Base-by-base conservation (phyloP, 768 basidiomycete species). In the Phanerochaete sordida region DNA sequence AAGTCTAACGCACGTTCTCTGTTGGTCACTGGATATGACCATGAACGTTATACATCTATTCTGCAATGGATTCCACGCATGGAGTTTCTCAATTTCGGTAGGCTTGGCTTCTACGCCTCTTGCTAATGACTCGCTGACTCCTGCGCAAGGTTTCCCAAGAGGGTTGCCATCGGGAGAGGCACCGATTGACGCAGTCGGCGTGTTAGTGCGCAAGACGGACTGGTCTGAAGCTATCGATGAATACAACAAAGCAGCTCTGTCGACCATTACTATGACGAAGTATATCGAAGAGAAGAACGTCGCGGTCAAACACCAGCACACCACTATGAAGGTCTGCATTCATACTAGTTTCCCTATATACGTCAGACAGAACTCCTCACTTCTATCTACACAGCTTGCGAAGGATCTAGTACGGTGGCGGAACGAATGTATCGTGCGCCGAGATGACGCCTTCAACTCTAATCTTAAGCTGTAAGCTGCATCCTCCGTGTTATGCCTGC, bases 191-290 rank as follows among this genome's bases (percentile, higher is more conserved):
- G 11, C 39, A 12, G 39, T 43, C 4, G 39, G 11, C 30, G 23
- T 49, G 2, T 28, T 50, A 39, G 31, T 48, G 11, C 53, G 59
- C 15, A 60, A 30, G 35, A 33, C 13, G 5, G 55, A 56, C 15
- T 70, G 66, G 68, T 3, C 51, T 16, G 23, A 46, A 21, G 66
- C 67, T 9, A 27, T 62, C n/a, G 58, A 66, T 57, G 68, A 68
- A 52, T 65, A 55, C 55, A 70, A 68, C 46, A 69, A 58, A 31
- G 63, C 53, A 1, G 46, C 24, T 2, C n/a, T 59, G 23, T 61
- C 67, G 2, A 43, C 44, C 3, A 59, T 44, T 3, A 58, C 56
- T 2, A 21, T 64, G 19, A 44, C 44, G 1, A 58, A 59, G 19
- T 68, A 69, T 24, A 5, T 19, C 39, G 24, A 53, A 35, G 33